Conservation (phyloP, 1,284 basidiomycete species). For the Fomitopsis schrenkii region DNA sequence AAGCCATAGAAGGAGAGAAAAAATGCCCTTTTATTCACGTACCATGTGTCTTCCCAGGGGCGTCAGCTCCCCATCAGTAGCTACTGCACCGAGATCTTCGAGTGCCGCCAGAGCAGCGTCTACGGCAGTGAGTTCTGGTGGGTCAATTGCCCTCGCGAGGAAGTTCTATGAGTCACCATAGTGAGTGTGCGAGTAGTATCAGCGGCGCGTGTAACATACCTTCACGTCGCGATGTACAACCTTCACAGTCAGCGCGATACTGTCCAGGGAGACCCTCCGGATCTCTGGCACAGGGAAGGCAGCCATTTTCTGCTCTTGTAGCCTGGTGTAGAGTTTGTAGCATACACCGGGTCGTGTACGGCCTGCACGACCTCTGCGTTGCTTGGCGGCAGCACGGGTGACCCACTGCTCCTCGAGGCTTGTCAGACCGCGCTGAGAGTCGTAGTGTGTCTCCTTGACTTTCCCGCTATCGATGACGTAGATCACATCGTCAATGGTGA, state of each 20-base stretch:
- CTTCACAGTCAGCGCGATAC: slow-evolving; percentile 80
- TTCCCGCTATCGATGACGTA: slow-evolving; percentile 86
- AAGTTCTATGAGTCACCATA: slow-evolving; percentile 34
- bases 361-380: slow-evolving; percentile 88
- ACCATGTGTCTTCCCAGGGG: slow-evolving; percentile 83
- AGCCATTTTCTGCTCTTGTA: slow-evolving; percentile 69
- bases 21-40: slow-evolving; percentile 14
- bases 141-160: slow-evolving; percentile 76
- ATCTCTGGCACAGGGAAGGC: slow-evolving; percentile 86
- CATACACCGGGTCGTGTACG: slow-evolving; percentile 81
- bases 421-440: slow-evolving; percentile 74
- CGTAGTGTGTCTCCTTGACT: slow-evolving; percentile 88
- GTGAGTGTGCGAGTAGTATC: background rate
- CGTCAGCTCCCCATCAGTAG: slow-evolving; percentile 63
- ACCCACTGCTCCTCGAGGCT: slow-evolving; percentile 78
- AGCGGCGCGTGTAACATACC: slow-evolving; percentile 29
- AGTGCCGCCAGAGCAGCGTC: slow-evolving; percentile 77
- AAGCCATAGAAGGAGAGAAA: slow-evolving; percentile 7
- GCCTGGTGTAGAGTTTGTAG: slow-evolving; percentile 82
- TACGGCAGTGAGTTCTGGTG: slow-evolving; percentile 75
- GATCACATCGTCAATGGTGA: slow-evolving; percentile 89
- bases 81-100: slow-evolving; percentile 77
- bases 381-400: slow-evolving; percentile 77
- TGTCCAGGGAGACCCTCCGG: slow-evolving; percentile 84
- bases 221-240: slow-evolving; percentile 80